A percentile compares a stretch with the other conserved stretches of the same genome.
These are phyloP conservation scores for Nadsonia fulvescens DNA, from an alignment of 805 yeast species.

Conservation along the genomic window DNA sequence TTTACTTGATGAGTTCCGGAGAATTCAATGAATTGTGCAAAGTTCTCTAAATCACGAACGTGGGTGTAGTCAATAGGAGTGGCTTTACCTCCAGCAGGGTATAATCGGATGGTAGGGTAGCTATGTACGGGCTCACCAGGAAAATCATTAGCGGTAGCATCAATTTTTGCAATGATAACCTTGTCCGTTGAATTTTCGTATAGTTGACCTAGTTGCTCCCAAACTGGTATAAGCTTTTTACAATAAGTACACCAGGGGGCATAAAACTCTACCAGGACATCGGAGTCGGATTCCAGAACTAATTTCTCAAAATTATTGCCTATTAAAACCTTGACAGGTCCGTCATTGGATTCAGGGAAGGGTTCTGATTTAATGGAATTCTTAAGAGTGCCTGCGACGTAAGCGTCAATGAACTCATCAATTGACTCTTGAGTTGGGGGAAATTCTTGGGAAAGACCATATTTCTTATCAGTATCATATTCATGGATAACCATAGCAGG, in stretches of 20 bases:
- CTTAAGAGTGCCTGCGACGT: slow-evolving; percentile 40
- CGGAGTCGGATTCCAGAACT: slow-evolving; percentile 39
- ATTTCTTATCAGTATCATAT: slow-evolving; percentile 47
- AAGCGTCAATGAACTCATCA: slow-evolving; percentile 43
- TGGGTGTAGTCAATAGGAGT: slow-evolving; percentile 36
- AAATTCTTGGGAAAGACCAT: slow-evolving; percentile 47
- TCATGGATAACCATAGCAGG: slow-evolving; percentile 88
- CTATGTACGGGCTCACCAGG: slow-evolving; percentile 36
- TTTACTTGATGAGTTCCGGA: slow-evolving; percentile 49
- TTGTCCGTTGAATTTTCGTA: slow-evolving; percentile 29
- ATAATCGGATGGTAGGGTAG: slow-evolving; percentile 46
- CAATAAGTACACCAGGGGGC: slow-evolving; percentile 93
- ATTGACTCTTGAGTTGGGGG: slow-evolving; percentile 36
- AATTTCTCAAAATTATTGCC: slow-evolving; percentile 44
- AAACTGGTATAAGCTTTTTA: slow-evolving; percentile 69
- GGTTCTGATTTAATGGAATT: slow-evolving; percentile 75
- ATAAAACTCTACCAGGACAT: slow-evolving; percentile 48
- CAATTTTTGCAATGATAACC: slow-evolving; percentile 34
- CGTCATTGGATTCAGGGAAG: slow-evolving; percentile 63
- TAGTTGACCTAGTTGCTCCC: slow-evolving; percentile 59
- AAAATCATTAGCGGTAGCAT: slow-evolving; percentile 40
- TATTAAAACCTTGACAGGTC: slow-evolving; percentile 57
- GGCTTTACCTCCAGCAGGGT: slow-evolving; percentile 31
- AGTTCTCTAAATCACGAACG: slow-evolving; percentile 28
- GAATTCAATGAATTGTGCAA: slow-evolving; percentile 35